Percentiles rank a stretch among this genome's conserved stretches.
These are phyloP conservation scores for Cercospora berteroae DNA, from an alignment of 2,329 filamentous ascomycete species.

Conservation along the genomic window DNA sequence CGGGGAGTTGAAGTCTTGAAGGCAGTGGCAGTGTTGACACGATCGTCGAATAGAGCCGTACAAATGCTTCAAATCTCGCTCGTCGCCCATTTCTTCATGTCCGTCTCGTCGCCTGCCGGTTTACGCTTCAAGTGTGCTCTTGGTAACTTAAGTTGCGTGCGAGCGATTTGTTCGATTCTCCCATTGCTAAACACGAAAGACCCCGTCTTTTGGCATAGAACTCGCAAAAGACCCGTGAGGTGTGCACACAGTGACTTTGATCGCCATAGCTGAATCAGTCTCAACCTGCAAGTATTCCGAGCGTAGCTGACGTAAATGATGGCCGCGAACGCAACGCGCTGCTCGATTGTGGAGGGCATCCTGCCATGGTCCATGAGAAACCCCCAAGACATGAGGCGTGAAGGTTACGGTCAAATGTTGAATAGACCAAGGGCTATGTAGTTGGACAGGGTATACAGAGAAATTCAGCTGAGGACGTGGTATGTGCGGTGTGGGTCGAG, in stretches of 20 bases:
- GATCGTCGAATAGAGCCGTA: neutral
- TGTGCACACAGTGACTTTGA: neutral
- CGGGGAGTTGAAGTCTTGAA: neutral
- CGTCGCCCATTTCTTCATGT: too few relatives aligned
- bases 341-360: neutral
- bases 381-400: neutral
- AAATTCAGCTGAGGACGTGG: too few relatives aligned
- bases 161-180: neutral
- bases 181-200: neutral
- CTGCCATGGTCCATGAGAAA: too few relatives aligned
- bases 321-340: neutral
- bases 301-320: neutral
- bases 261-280: neutral
- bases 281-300: neutral
- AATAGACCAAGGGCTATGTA: too few relatives aligned
- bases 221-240: neutral
- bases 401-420: too few relatives aligned
- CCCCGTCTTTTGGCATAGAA: neutral
- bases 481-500: neutral
- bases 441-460: too few relatives aligned
- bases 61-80: neutral
- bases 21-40: neutral
- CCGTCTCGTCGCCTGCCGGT: neutral
- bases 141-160: neutral
- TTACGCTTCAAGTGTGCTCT: neutral